Evolutionary conservation across 345 rosid genomes (phyloP).

Genomic region (Arabis hirsuta): DNA sequence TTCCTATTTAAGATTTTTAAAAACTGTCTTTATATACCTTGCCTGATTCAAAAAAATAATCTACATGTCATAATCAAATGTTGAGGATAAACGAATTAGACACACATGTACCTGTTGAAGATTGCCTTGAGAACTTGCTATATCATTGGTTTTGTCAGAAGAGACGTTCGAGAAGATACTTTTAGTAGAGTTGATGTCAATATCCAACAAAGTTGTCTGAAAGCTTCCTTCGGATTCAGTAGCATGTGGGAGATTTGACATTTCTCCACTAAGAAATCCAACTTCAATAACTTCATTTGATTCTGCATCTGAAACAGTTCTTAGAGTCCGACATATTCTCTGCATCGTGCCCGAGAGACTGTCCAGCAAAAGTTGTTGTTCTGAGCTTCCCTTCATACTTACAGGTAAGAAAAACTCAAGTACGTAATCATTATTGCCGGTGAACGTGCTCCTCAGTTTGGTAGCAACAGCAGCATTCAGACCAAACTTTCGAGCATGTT

Average conservation of each 20-base stretch:
- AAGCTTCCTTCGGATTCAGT: slow-evolving; percentile 47
- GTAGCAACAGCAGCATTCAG: slow-evolving; percentile 92
- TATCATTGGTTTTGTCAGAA: slow-evolving; percentile 45
- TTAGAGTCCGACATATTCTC: slow-evolving; percentile 74
- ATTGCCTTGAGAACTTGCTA: slow-evolving; percentile 45
- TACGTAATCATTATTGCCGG: slow-evolving; percentile 72
- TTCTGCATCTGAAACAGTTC: slow-evolving; percentile 74
- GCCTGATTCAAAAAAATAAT: slow-evolving; percentile 13
- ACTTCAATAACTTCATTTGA: slow-evolving; percentile 43
- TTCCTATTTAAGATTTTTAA: slow-evolving; percentile 44
- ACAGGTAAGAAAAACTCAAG: slow-evolving; percentile 88
- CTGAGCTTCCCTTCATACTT: slow-evolving; percentile 70
- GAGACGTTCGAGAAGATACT: slow-evolving; percentile 43
- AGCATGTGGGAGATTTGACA: slow-evolving; percentile 40
- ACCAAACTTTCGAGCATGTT: slow-evolving; percentile 83
- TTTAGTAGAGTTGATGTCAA: slow-evolving; percentile 45
- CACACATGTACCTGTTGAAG: slow-evolving; percentile 52
- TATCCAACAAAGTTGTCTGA: slow-evolving; percentile 42
- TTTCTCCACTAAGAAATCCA: slow-evolving; percentile 40
- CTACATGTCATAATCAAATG: slow-evolving; percentile 16
- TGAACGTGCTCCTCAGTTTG: slow-evolving; percentile 83
- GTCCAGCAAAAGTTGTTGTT: slow-evolving; percentile 82
- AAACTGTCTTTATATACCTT: neutral
- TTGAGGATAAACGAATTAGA: neutral
- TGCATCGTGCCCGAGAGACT: slow-evolving; percentile 87